Base-by-base conservation (phyloP, 2,329 filamentous ascomycete genomes). In the Aspergillus costaricaensis region DNA sequence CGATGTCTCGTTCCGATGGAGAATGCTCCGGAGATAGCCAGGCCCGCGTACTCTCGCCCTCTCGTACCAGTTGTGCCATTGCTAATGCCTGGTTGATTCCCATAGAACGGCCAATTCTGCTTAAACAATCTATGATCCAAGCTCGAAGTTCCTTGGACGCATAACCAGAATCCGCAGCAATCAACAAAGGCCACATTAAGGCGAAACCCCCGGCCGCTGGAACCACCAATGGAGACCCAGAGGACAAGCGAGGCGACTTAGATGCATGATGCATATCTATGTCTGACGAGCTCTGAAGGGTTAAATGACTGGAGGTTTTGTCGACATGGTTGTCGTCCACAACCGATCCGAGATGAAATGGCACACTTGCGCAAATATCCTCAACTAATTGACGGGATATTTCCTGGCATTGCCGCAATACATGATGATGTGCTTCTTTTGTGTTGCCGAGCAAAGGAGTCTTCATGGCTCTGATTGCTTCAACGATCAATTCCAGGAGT, bases 51-150 rank as follows among this genome's bases (percentile, higher is more conserved):
- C 23, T 23, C 25, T 47, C 47, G 21, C 53, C 53, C 21, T 32
- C 23, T 6, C 23, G 21, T 41, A 55, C 19, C 39, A 55, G 14
- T 23, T 32, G 23, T 15, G 53, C 53, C 23, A 55, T 44, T 5
- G 41, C 53, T 25, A 55, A 15, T 1, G 53, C 53, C 17, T 55
- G 53, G 19, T 55, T 55, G 9, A 55, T 44, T 2, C 53, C 53
- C 53, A 55, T 44, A 14, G 23, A 47, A n/a, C 48, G 27, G 14
- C 53, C 53, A n/a, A 55, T 55, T 21, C 21, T 55, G 12, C 25
- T 25, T 9, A 55, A 3, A 15, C 27, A 32, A 23, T n/a, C 9
- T 7, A 15, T n/a, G 9, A 55, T 25, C 53, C 53, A 55, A 10
- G n/a, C 17, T 15, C 21, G 53, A 12, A 55, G 53, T 5, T 27